Conservation (phyloP, 257 asterid genomes). For the Voacanga thouarsii region DNA sequence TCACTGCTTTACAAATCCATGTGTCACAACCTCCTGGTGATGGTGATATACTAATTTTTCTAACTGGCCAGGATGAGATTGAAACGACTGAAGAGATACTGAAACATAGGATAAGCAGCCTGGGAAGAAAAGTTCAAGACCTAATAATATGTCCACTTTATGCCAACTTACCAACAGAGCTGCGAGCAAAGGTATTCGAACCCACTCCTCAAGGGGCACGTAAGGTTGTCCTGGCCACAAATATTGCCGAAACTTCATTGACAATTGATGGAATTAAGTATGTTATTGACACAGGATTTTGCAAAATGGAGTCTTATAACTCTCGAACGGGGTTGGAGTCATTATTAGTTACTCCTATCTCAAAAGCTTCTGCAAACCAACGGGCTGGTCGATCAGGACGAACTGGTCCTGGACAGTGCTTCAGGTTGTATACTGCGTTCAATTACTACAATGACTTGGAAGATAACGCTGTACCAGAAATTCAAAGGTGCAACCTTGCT, state of each 20-base stretch:
- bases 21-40: slow-evolving; percentile 86
- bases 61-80: slow-evolving; percentile 58
- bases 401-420: slow-evolving; percentile 96
- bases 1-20: slow-evolving; percentile 86
- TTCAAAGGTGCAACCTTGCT: slow-evolving; percentile 88
- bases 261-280: slow-evolving; percentile 94
- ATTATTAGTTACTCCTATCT: slow-evolving; percentile 67
- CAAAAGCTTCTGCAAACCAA: slow-evolving; percentile 95
- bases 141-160: slow-evolving; percentile 44
- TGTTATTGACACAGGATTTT: slow-evolving; percentile 93
- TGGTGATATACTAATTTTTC: slow-evolving; percentile 76
- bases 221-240: slow-evolving; percentile 43
- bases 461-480: slow-evolving; percentile 90
- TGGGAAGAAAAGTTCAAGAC: slow-evolving; percentile 43
- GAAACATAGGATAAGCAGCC: slow-evolving; percentile 36
- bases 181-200: slow-evolving; percentile 43
- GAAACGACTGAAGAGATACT: slow-evolving; percentile 41
- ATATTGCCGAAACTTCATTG: slow-evolving; percentile 77
- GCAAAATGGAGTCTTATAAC: slow-evolving; percentile 85
- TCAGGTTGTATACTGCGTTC: slow-evolving; percentile 73
- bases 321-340: slow-evolving; percentile 96
- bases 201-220: slow-evolving; percentile 49
- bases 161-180: slow-evolving; percentile 43
- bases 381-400: slow-evolving; percentile 98
- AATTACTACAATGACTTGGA: slow-evolving; percentile 73